Base-by-base conservation (phyloP, 352 stramenopile species). In the Globisporangium spinosum region DNA sequence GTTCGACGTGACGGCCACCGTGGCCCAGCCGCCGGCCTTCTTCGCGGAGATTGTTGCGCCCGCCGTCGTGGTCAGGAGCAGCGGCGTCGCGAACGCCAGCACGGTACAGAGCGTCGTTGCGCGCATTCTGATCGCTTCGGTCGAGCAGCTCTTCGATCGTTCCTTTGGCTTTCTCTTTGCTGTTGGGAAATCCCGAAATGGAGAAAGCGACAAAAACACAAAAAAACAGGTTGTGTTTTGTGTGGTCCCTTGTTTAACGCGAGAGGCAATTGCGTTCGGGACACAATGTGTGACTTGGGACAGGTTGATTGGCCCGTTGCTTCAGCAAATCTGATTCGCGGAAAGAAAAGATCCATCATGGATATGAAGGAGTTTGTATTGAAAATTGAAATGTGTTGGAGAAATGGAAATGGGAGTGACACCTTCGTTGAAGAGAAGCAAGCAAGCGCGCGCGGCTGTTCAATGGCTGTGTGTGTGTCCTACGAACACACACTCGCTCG, bases 1-100 rank as follows among this genome's bases (percentile, higher is more conserved):
- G 4, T 27, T 22, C 4, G 10, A n/a, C 34, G 62, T 61, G 40
- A 69, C 64, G 12, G 38, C 29, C n/a, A 22, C 56, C 2, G 32
- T 8, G 17, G 15, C 2, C 64, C 64, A 69, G 12, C 29, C 43
- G 55, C 64, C 64, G n/a, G 35, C 29, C 45, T 23, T 58, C 20
- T 22, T 17, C 55, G 34, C 55, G 9, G 29, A 23, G 15, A n/a
- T 40, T 17, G 12, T 59, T 8, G 54, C 54, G 10, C 29, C 0
- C 55, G 20, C 23, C 55, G 29, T 61, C 29, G 23, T 47, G 17
- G 29, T 40, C 15, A 43, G 3, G 54, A 59, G 27, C 6, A 40
- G 27, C 25, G 27, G 7, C 29, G 55, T n/a, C 4, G 29, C 55
- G 27, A 60, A 29, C 17, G 55, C 8, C 55, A 27, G 17, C 29